phyloP scores from a whole-genome alignment of 306 rosid genomes.

The Hippophae gyantsensis region DNA sequence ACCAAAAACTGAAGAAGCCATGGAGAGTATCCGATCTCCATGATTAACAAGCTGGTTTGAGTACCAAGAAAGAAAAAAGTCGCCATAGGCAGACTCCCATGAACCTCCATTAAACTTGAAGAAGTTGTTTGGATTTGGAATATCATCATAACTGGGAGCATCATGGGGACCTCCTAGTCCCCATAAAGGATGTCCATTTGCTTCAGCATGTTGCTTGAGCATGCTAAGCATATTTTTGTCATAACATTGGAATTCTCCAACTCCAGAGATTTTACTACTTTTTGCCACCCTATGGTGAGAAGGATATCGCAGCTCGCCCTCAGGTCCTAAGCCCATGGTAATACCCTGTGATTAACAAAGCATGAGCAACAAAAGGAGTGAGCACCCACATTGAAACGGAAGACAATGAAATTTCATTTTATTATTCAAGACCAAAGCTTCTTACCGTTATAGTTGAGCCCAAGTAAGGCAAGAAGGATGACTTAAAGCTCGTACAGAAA shows the following conservation, averaged over 20 bases:
- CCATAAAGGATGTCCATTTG: constrained; percentile 67
- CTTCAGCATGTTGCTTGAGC: constrained; percentile 73
- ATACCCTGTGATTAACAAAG: constrained; percentile 53
- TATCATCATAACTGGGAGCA: constrained; percentile 47
- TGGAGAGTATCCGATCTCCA: constrained; percentile 53
- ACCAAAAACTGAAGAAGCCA: constrained; percentile 48
- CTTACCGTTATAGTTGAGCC: constrained; percentile 70
- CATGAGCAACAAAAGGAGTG: constrained; percentile 7
- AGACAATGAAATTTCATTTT: constrained; percentile 1
- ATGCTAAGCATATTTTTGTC: constrained; percentile 63
- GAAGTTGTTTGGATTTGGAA: constrained; percentile 40
- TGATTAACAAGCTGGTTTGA: constrained; percentile 62
- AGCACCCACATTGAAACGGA: constrained; percentile 10
- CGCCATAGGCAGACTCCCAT: constrained; percentile 77
- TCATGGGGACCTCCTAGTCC: constrained; percentile 98
- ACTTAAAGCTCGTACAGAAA: constrained; percentile 79
- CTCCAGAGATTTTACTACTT: constrained; percentile 28
- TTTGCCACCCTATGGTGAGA: constrained; percentile 39
- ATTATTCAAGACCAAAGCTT: constrained; percentile 1
- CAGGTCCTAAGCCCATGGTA: constrained; percentile 88
- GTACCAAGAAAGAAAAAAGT: constrained; percentile 95
- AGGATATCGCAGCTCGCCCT: constrained; percentile 82
- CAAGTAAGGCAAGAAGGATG: constrained; percentile 50
- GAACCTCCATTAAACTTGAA: constrained; percentile 64
- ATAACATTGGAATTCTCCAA: constrained; percentile 89